Percentiles rank a stretch among this genome's conserved stretches.
Evolutionary conservation across 768 basidiomycete species (phyloP).

Genomic region (Serendipita sp.): DNA sequence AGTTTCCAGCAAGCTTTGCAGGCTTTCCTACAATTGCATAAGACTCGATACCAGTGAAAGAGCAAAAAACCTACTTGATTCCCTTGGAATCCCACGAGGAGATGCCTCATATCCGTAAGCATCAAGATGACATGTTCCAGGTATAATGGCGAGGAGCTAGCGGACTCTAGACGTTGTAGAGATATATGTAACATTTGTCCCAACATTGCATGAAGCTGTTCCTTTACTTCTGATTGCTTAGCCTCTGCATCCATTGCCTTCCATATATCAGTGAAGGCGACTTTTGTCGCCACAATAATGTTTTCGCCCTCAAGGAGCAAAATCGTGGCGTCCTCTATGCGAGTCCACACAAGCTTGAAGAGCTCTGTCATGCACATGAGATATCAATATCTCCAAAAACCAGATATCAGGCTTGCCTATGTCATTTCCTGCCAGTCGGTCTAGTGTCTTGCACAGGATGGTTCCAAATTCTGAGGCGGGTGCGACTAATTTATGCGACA

Average conservation of each 20-base stretch:
- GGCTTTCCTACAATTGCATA: too few relatives aligned
- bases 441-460: not conserved
- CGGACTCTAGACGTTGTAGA: not conserved
- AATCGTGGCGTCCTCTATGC: not conserved
- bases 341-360: not conserved
- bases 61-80: too few relatives aligned
- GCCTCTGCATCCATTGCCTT: not conserved
- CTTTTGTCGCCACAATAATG: not conserved
- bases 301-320: not conserved
- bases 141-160: not conserved
- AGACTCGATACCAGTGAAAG: too few relatives aligned
- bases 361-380: not conserved
- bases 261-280: not conserved
- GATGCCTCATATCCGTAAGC: not conserved
- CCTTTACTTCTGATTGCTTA: not conserved
- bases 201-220: not conserved
- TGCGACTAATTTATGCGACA: not conserved
- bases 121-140: not conserved
- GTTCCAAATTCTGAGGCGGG: not conserved
- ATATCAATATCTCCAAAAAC: not conserved
- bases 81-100: too few relatives aligned
- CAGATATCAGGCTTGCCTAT: not conserved
- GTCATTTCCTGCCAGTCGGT: not conserved
- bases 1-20: too few relatives aligned
- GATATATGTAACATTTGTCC: not conserved